phyloP scores from a whole-genome alignment of 495 filamentous ascomycete species.

The Beverwykella pulmonaria region DNA sequence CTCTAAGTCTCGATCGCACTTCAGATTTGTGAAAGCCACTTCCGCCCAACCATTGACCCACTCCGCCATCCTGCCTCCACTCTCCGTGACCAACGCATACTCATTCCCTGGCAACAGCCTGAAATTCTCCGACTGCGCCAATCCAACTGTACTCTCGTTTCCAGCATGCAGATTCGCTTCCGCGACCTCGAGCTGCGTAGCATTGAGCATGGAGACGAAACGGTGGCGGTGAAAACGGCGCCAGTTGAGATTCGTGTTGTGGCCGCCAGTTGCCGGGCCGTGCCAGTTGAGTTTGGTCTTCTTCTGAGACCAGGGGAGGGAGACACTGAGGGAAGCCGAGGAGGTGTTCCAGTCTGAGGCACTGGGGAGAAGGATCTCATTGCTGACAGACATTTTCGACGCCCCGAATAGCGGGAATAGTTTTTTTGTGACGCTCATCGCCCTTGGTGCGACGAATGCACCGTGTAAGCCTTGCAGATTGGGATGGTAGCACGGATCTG shows the following conservation, averaged over 20 bases:
- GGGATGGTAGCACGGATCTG: conserved; percentile 41
- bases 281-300: conserved; percentile 64
- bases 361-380: conserved; percentile 77
- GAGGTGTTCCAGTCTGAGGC: conserved; percentile 67
- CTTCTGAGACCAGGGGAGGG: conserved; percentile 60
- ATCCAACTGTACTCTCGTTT: background rate
- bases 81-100: conserved; percentile 36
- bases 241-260: conserved; percentile 68
- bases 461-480: conserved; percentile 61
- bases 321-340: background rate
- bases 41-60: conserved; percentile 44
- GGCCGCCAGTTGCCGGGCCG: conserved; percentile 69
- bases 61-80: conserved; percentile 7
- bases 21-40: conserved; percentile 41
- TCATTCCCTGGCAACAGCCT: conserved; percentile 26
- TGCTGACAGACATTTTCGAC: conserved; percentile 75
- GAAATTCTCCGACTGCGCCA: conserved; percentile 37
- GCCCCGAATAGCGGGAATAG: conserved; percentile 75
- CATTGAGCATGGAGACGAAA: conserved; percentile 71
- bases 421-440: conserved; percentile 55
- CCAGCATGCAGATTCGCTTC: conserved; percentile 16
- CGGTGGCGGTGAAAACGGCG: conserved; percentile 70
- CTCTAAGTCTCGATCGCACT: conserved; percentile 39
- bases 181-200: conserved; percentile 55
- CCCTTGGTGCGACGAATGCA: conserved; percentile 68